phyloP scores from a whole-genome alignment of 1,284 basidiomycete species.

The Pascua sp. region DNA sequence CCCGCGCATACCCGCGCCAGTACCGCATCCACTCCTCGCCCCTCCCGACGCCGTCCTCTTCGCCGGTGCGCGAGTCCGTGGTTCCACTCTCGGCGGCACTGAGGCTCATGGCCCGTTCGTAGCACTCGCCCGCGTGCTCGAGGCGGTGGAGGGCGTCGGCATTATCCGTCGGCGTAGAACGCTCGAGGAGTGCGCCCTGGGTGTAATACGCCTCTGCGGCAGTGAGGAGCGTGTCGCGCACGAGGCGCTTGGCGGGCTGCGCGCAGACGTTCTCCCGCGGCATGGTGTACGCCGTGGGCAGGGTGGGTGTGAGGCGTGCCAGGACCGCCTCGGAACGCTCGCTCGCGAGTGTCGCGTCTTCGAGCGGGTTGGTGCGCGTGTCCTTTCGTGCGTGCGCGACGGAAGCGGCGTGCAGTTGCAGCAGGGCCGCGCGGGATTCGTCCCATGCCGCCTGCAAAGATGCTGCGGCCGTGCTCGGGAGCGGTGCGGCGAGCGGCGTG shows the following conservation, averaged over 20 bases:
- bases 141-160: slow-evolving; percentile 55
- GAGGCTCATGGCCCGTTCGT: slow-evolving; percentile 57
- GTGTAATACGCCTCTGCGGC: slow-evolving; percentile 52
- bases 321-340: slow-evolving; percentile 66
- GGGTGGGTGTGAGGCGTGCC: slow-evolving; percentile 52
- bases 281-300: slow-evolving; percentile 41
- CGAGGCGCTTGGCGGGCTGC: slow-evolving; percentile 26
- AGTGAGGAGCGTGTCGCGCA: slow-evolving; percentile 50
- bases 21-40: slow-evolving; percentile 41
- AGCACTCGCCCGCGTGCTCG: slow-evolving; percentile 56
- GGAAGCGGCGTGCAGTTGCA: slow-evolving; percentile 71
- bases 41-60: slow-evolving; percentile 30
- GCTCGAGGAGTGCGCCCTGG: slow-evolving; percentile 44
- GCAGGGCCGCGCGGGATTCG: slow-evolving; percentile 66
- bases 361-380: slow-evolving; percentile 54
- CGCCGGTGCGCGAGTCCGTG: slow-evolving; percentile 53
- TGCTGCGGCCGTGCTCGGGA: slow-evolving; percentile 58
- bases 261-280: slow-evolving; percentile 29
- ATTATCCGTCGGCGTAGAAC: slow-evolving; percentile 59
- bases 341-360: slow-evolving; percentile 60
- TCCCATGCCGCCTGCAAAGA: slow-evolving; percentile 61
- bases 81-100: slow-evolving; percentile 50
- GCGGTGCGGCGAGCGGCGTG: slow-evolving; percentile 49
- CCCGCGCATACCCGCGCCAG: slow-evolving; percentile 41
- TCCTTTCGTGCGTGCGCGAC: slow-evolving; percentile 60